Base-by-base conservation (phyloP, 2,329 filamentous ascomycete species). In the Clathrospora elynae region DNA sequence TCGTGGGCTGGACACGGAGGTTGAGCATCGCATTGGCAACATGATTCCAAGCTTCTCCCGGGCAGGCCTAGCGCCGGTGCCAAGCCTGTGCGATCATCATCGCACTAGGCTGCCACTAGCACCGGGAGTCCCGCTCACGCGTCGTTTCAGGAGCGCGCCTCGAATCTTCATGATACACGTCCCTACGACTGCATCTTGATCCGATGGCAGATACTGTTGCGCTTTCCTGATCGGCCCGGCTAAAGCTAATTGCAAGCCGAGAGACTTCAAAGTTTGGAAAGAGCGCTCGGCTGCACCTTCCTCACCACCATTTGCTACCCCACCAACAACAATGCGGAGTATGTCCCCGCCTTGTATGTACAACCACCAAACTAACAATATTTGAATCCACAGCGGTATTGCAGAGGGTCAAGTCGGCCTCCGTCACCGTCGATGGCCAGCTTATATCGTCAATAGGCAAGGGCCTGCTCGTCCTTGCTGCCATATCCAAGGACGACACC, bases 361-460 rank as follows among this genome's bases (percentile, higher is more conserved):
- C 29, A 18, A 23, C 48, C 46, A 41, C 45, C 45, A 58, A 47
- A 68, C 56, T 48, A 35, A 58, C 46, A 38, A 46, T 46, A 38
- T 38, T 35, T 38, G n/a, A n/a, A n/a, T n/a, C n/a, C n/a, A n/a
- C n/a, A 96, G 93, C 90, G 39, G 88, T 99, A 47, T 76, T 97
- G 38, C 93, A 99, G 73, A 83, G 93, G 55, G 93, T 99, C 36
- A 83, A 96, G 48, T 97, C 91, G 29, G 92, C 92, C 48, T 96
- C 92, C 6, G 93, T 99, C 60, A 93, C 90, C 1, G 92, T 99
- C 37, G 91, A 99, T 66, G 87, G 89, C 64, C 80, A 95, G 67
- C 75, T 96, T 19, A 82, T 99, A 31, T 97, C 93, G 1, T 88
- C 87, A 3, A 97, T 99, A 61, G 89, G 90, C 46, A 88, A 86